Evolutionary conservation across 2,329 filamentous ascomycete genomes (phyloP), one percentile per base, ranked within the genome.

Genomic region (Ascosphaera pollenicola): DNA sequence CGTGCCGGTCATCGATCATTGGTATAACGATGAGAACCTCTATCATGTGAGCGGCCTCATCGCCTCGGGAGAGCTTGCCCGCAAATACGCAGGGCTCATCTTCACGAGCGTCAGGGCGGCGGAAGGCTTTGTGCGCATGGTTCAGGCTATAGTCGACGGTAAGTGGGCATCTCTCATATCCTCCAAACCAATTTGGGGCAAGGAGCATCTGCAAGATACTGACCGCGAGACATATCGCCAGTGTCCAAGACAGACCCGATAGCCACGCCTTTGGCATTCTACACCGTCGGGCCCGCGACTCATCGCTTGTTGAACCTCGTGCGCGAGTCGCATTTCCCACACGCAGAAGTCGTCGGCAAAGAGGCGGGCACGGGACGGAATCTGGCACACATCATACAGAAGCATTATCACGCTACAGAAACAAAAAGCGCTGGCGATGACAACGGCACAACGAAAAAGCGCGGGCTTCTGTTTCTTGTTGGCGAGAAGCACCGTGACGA

Each of bases 401-500:
- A 73, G 2, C 78, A 93, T 53, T 92, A 93, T 51, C 32, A 13
- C 13, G 32, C 5, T 4, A 13, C 35, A 5, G 17, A 39, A 8
- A 1, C 36, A 18, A 11, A 15, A n/a, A 6, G 11, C 7, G 18
- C 17, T 7, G 36, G 36, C 31, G 39, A 16, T 13, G 7, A 17
- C 30, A 41, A 3, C 42, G 44, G 10, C 26, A 40, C 2, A 16
- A 47, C 19, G 42, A 41, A 39, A 37, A 40, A 37, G 16, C 73
- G 68, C 0, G 69, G 78, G 0, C 55, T 95, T 3, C 61, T 95
- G 1, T 98, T 95, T 54, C 68, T 91, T 11, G 84, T 92, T 0
- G 89, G 89, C 16, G 87, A 94, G 53, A 80, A 85, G 53, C 70
- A 84, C 40, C 65, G 89, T 35, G 89, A 95, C 54, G 73, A 93